Base-by-base conservation (phyloP, 805 yeast species). In the Yamadazyma sp. region DNA sequence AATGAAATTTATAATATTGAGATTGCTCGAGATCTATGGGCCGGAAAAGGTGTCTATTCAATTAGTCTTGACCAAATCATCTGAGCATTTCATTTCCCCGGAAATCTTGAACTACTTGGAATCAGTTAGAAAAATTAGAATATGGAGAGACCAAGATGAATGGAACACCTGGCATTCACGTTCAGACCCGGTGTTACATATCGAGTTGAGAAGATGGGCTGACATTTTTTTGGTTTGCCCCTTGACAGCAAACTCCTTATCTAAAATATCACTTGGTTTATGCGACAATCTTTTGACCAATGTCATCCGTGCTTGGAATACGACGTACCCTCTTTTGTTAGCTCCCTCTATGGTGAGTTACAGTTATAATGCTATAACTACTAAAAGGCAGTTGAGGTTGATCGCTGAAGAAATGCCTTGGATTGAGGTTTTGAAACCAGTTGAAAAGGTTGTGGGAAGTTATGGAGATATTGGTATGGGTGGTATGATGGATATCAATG, bases 391-490 rank as follows among this genome's bases (percentile, higher is more conserved):
- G 47, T 67, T 91, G 44, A 72, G 78, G 42, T 67, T 83, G 23
- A 77, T 91, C 39, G 75, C 77, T 32, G 95, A 88, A 46, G 96
- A 89, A 47, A 90, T 93, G 93, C 87, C 91, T 23, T 91, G 95
- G 91, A 82, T 91, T 45, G 95, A 88, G 48, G 79, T 91, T n/a
- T 72, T 93, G 55, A 84, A 82, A 57, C 99, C 99, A 0, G 88
- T 89, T 16, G 99, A 91, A 60, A 91, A 91, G 60, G 95, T 91
- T 5, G 80, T 84, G 54, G 88, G 95, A 40, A 77, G 87, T 28
- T 88, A 90, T 65, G 98, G 99, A 44, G 98, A 91, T 52, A 89
- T 93, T 40, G 98, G 98, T n/a, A 84, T 93, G 88, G 98, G 99
- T 33, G 98, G 99, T 38, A 93, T 93, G 98, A 84, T 90, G 82